Evolutionary conservation across 441 rosid genomes (phyloP).

Genomic region (Viola pubescens): DNA sequence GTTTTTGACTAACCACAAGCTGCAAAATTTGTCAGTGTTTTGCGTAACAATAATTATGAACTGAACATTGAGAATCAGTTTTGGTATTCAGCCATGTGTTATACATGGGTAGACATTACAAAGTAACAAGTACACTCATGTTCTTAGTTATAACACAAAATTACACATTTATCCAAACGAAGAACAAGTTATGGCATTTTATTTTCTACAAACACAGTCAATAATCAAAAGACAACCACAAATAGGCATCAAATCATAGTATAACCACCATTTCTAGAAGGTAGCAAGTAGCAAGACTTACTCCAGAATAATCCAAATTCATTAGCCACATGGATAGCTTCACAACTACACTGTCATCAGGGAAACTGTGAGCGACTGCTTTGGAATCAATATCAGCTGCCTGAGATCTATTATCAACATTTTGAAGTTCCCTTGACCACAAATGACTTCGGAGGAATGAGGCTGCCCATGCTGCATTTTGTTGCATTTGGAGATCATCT

Average conservation of each 20-base stretch:
- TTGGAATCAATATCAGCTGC: constrained; percentile 31
- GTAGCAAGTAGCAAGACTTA: constrained; percentile 23
- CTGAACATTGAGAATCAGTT: too few relatives aligned
- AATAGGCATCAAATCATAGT: not conserved
- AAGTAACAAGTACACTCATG: too few relatives aligned
- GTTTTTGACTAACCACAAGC: too few relatives aligned
- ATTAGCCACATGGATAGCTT: constrained; percentile 58
- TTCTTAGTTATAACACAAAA: too few relatives aligned
- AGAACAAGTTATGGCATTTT: too few relatives aligned
- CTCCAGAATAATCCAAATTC: constrained; percentile 42
- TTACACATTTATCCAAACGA: too few relatives aligned
- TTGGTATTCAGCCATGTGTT: too few relatives aligned
- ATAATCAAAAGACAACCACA: too few relatives aligned
- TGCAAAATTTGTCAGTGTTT: too few relatives aligned
- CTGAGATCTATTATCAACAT: constrained; percentile 23
- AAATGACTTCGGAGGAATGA: constrained; percentile 62
- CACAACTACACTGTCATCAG: constrained; percentile 60
- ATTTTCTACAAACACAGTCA: too few relatives aligned
- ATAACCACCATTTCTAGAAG: not conserved
- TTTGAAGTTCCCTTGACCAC: constrained; percentile 47
- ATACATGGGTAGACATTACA: too few relatives aligned
- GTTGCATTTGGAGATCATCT: constrained; percentile 60
- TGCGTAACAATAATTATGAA: too few relatives aligned
- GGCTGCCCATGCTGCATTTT: constrained; percentile 82
- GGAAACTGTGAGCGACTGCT: constrained; percentile 44